phyloP scores from a whole-genome alignment of 805 yeast species.

The Candida suzukii region DNA sequence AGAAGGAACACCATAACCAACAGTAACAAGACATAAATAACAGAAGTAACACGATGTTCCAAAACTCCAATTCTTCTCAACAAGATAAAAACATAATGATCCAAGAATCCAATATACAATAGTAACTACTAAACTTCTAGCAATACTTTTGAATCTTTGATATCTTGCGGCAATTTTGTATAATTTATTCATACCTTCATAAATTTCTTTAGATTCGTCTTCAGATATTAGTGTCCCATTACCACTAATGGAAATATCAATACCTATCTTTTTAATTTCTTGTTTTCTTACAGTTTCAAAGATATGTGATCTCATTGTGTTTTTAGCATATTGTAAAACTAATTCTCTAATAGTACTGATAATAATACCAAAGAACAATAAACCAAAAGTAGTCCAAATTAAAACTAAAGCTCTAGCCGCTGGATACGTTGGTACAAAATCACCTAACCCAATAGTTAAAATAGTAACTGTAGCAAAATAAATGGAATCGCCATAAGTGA shows the following conservation, averaged over 20 bases:
- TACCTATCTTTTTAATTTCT: slow-evolving; percentile 17
- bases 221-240: slow-evolving; percentile 1
- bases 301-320: slow-evolving; percentile 60
- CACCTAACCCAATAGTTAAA: slow-evolving; percentile 79
- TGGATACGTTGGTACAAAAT: slow-evolving; percentile 46
- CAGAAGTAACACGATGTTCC: slow-evolving; percentile 71
- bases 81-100: slow-evolving; percentile 49
- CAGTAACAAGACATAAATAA: slow-evolving; percentile 66
- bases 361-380: slow-evolving; percentile 66
- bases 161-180: slow-evolving; percentile 34
- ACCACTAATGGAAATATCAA: not conserved
- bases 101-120: slow-evolving; percentile 66
- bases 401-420: slow-evolving; percentile 54
- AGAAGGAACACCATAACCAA: slow-evolving; percentile 77
- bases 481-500: slow-evolving; percentile 58
- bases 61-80: slow-evolving; percentile 63
- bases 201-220: slow-evolving; percentile 4
- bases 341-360: slow-evolving; percentile 63
- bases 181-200: slow-evolving; percentile 50
- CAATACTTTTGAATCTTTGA: slow-evolving; percentile 32
- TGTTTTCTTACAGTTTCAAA: slow-evolving; percentile 44
- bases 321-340: slow-evolving; percentile 51
- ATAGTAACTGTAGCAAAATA: slow-evolving; percentile 70
- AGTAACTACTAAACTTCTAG: slow-evolving; percentile 32
- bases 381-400: slow-evolving; percentile 62